Conservation (phyloP, 306 rosid genomes). For the Vachellia collinsii region DNA sequence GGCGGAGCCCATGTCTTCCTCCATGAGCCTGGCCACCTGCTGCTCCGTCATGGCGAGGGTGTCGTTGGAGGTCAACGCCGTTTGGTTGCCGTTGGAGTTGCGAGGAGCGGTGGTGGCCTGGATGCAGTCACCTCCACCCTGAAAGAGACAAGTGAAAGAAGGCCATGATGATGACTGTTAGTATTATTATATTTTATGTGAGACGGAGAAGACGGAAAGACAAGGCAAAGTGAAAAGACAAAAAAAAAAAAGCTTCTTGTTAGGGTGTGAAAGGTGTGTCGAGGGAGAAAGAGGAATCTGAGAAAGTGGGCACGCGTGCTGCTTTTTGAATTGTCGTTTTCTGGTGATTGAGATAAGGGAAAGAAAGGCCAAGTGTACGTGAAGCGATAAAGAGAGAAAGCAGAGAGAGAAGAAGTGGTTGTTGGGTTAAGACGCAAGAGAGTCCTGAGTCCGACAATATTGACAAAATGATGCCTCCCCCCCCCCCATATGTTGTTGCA, state of each 20-base stretch:
- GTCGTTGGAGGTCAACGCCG: conserved; percentile 63
- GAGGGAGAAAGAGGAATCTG: conserved; percentile 55
- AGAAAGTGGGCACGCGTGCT: conserved; percentile 86
- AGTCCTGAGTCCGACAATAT: background rate
- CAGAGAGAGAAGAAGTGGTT: background rate
- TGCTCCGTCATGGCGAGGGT: conserved; percentile 83
- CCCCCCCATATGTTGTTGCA: conserved; percentile 12
- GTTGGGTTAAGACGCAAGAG: background rate
- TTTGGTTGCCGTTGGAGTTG: conserved; percentile 44
- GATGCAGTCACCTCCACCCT: conserved; percentile 83
- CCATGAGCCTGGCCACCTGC: conserved; percentile 94
- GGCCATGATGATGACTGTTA: background rate
- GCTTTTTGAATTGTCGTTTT: conserved; percentile 73
- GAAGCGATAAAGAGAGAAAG: too few relatives aligned
- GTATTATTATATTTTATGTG: background rate
- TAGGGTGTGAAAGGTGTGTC: conserved; percentile 16
- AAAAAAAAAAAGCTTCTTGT: background rate
- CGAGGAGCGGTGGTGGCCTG: conserved; percentile 50
- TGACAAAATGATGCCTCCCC: conserved; percentile 36
- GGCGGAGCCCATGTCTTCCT: conserved; percentile 98
- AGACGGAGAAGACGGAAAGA: conserved; percentile 6
- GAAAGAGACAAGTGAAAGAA: conserved; percentile 33
- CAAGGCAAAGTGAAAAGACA: conserved; percentile 9
- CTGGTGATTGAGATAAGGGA: conserved; percentile 46
- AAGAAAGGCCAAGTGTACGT: conserved; percentile 32